Percentiles rank a stretch among this genome's conserved stretches.
phyloP scores from a whole-genome alignment of 768 basidiomycete genomes.

The Exidia glandulosa region DNA sequence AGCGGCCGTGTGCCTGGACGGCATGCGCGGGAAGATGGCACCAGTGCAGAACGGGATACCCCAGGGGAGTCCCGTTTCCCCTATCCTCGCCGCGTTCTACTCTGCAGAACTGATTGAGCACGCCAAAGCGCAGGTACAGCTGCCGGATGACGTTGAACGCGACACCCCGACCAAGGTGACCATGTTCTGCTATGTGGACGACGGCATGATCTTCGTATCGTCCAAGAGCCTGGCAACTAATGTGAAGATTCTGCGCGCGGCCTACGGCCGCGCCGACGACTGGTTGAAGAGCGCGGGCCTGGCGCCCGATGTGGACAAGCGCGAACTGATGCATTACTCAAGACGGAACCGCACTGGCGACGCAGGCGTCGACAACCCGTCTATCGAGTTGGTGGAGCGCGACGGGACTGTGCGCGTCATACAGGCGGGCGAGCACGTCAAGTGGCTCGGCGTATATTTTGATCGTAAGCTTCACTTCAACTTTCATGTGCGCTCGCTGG shows the following conservation, averaged over 20 bases:
- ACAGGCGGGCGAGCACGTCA: not conserved
- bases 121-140: not conserved
- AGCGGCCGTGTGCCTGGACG: constrained; percentile 9
- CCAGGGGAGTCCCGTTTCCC: constrained; percentile 19
- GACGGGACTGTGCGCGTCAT: not conserved
- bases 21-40: constrained; percentile 15
- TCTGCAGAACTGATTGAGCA: constrained; percentile 2
- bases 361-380: no score
- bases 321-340: constrained; percentile 4
- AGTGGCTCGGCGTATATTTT: constrained; percentile 25
- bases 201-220: constrained; percentile 12
- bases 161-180: constrained; percentile 7
- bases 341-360: no score
- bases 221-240: not conserved
- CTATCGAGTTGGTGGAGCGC: not conserved
- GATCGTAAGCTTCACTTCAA: constrained; percentile 23
- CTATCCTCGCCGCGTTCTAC: constrained; percentile 7
- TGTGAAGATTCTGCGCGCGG: not conserved
- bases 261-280: not conserved
- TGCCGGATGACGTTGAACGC: not conserved
- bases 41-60: constrained; percentile 21
- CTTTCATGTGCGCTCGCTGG: constrained; percentile 17
- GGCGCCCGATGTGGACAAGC: not conserved
- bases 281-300: not conserved
- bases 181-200: constrained; percentile 21